Base-by-base conservation (phyloP, 2,329 filamentous ascomycete species). In the Aureobasidium uvarum region DNA sequence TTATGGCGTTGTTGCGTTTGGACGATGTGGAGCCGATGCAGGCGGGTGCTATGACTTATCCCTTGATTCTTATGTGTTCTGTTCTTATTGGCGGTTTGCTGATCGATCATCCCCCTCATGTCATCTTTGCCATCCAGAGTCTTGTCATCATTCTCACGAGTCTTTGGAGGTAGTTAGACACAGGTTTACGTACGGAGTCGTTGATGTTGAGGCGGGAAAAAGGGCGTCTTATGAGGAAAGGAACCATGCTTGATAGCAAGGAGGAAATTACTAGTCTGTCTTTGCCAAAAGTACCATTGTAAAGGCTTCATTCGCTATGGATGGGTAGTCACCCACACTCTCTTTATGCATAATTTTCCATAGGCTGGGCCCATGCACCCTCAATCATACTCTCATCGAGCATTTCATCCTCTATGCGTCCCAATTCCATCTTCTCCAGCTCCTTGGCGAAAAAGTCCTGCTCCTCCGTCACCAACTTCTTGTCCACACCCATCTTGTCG, bases 401-500 rank as follows among this genome's bases (percentile, higher is more conserved):
- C 54, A 67, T 43, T n/a, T 65, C 66, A 41, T 68, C 66, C 65
- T 70, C 70, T 55, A 70, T 69, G 4, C 65, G 65, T 39, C 63
- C 60, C 73, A 76, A 75, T 67, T 80, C 80, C 78, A 83, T 79
- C 74, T 79, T 81, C 74, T 81, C 81, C 60, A 83, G 70, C 71
- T 83, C 81, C 41, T 78, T 71, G 13, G 75, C 74, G 69, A 83
- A 83, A 69, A 81, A 83, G 33, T 81, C 81, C 65, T 78, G 75
- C 66, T 80, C 79, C 66, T 79, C 77, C 43, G 76, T 77, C 33
- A 80, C 66, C 36, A 80, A 71, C 6, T 70, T 73, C 51, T 69
- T 72, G 20, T 74, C 72, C 1, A 79, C 76, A 2, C 80, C 87
- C 84, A 96, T 91, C 66, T 88, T 85, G 66, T 92, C 89, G 23